Percentiles rank a stretch among this genome's conserved stretches.
Evolutionary conservation across 2,329 filamentous ascomycete species (phyloP).

Genomic region (Gnomoniopsis smithogilvyi): DNA sequence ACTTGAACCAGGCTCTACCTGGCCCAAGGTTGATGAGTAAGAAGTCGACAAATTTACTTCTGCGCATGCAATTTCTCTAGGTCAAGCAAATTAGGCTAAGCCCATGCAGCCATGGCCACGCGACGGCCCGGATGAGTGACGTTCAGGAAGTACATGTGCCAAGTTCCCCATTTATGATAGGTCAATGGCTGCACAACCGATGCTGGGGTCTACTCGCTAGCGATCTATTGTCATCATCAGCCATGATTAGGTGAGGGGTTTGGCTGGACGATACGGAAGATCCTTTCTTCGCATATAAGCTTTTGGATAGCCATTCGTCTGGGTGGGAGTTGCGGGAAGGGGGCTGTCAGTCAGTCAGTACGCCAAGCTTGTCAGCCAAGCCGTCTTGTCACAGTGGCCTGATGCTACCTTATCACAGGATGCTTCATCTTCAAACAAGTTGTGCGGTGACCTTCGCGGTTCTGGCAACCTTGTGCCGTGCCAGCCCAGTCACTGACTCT

Average conservation of each 20-base stretch:
- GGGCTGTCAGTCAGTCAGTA: not conserved
- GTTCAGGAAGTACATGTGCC: not conserved
- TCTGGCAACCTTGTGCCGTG: not conserved
- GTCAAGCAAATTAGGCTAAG: too few species aligned
- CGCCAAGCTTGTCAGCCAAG: not conserved
- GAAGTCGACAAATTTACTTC: too few species aligned
- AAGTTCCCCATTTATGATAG: not conserved
- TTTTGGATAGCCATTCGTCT: too few species aligned
- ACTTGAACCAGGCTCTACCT: too few species aligned
- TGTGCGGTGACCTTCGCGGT: not conserved
- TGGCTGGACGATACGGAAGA: too few species aligned
- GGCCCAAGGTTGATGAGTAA: too few species aligned
- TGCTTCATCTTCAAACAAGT: not conserved
- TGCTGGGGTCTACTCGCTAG: too few species aligned
- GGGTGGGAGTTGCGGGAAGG: too few species aligned
- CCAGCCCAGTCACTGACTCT: conserved; percentile 9
- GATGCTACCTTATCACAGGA: not conserved
- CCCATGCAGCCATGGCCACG: too few species aligned
- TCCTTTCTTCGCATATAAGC: too few species aligned
- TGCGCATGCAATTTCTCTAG: too few species aligned
- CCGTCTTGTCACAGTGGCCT: not conserved
- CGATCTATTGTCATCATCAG: not conserved
- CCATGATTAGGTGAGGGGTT: not conserved
- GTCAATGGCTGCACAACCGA: not conserved
- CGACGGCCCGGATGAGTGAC: too few species aligned